Evolutionary conservation across 139 green algal genomes (phyloP), one percentile per base, ranked within the genome.

Genomic region (Chlorella sp.): DNA sequence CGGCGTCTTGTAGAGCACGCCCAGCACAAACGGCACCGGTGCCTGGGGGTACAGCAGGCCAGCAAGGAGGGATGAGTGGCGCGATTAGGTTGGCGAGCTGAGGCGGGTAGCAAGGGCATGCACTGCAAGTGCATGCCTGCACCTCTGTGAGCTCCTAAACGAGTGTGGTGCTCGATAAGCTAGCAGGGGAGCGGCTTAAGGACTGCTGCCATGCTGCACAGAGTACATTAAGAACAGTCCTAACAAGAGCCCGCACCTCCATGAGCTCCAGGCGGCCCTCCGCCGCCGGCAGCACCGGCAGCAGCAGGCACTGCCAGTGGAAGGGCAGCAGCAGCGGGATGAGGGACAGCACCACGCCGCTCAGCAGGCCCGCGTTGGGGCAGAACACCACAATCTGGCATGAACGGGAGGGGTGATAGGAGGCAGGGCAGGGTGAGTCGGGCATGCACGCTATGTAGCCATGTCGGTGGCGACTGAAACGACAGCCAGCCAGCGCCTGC

Each of bases 331-430:
- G 91, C 83, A 98, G 87, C 16, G 96, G 92, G 41, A 98, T 82
- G 26, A 98, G 80, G 0, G 91, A 85, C 79, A 99, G 91, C 73
- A 97, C 95, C 38, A 91, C 79, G 3, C 86, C 87, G 38, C 74
- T 87, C 69, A 98, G 88, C 72, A 96, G 82, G 60, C 92, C 90
- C 26, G 97, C 82, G 87, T 97, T 94, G 57, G 95, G 95, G 87
- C 92, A 97, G 85, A 98, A 97, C 41, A 99, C 87, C 28, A 98
- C 95, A 47, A 97, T 85, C 88, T 98, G 95, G 83, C n/a, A 25
- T 20, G 32, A 51, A 47, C 16, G 23, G 15, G 67, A 30, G 4
- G 80, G 51, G 0, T 25, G 80, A n/a, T n/a, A n/a, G n/a, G n/a
- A n/a, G n/a, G n/a, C n/a, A n/a, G n/a, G n/a, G n/a, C n/a, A n/a